These are phyloP conservation scores for Septoria linicola DNA, from an alignment of 2,329 filamentous ascomycete species.

Conservation along the genomic window DNA sequence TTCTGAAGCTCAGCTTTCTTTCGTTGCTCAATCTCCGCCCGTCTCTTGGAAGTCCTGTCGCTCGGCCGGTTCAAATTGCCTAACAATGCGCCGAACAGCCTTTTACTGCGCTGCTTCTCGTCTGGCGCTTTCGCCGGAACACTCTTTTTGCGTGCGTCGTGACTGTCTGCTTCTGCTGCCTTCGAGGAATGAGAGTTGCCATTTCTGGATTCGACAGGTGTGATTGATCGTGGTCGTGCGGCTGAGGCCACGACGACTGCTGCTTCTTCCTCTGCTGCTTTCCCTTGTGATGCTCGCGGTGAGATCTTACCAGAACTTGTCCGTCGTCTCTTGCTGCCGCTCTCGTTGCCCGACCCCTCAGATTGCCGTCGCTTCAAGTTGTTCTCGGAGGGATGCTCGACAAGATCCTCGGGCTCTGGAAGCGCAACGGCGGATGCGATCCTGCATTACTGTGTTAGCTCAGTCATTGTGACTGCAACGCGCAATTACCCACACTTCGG, in stretches of 20 bases:
- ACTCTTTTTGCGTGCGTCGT: slow-evolving; percentile 27
- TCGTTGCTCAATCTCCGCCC: slow-evolving; percentile 83
- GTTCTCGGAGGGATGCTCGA: slow-evolving; percentile 16
- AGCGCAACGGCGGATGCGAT: slow-evolving; percentile 20
- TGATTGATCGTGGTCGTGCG: slow-evolving; percentile 14
- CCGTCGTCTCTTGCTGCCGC: slow-evolving; percentile 31
- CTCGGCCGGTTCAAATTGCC: slow-evolving; percentile 45
- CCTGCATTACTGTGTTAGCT: slow-evolving; percentile 9
- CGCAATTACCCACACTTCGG: background rate
- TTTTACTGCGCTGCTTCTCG: slow-evolving; percentile 79
- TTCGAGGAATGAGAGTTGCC: slow-evolving; percentile 2
- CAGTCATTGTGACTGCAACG: background rate
- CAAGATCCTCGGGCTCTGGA: slow-evolving; percentile 21
- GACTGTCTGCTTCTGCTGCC: slow-evolving; percentile 12
- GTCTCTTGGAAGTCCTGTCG: slow-evolving; percentile 64
- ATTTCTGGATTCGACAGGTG: slow-evolving; percentile 5
- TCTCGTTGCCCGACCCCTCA: slow-evolving; percentile 25
- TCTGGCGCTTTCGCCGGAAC: slow-evolving; percentile 45
- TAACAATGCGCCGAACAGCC: slow-evolving; percentile 69
- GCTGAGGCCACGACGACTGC: slow-evolving; percentile 8
- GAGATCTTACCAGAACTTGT: slow-evolving; percentile 35
- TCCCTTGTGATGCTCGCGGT: slow-evolving; percentile 23
- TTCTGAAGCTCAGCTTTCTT: slow-evolving; percentile 64
- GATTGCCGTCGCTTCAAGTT: slow-evolving; percentile 33
- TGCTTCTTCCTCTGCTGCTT: slow-evolving; percentile 15